These are phyloP conservation scores for Syzygium aromaticum DNA, from an alignment of 345 rosid species.

Conservation along the genomic window DNA sequence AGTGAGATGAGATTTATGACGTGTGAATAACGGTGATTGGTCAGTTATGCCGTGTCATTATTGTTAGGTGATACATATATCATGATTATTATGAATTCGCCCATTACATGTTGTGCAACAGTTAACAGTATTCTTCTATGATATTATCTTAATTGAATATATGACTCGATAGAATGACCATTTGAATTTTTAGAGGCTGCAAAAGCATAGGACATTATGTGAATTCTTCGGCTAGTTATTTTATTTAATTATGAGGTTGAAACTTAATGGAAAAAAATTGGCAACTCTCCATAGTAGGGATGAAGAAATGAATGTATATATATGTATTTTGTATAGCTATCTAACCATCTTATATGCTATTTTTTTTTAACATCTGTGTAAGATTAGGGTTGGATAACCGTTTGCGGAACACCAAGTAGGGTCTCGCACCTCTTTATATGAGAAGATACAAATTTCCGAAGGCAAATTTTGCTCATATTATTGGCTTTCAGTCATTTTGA, in stretches of 20 bases:
- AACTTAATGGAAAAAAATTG: neutral
- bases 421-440: neutral
- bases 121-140: too few species aligned
- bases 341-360: neutral
- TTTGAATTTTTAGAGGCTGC: neutral
- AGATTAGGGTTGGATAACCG: neutral
- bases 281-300: neutral
- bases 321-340: neutral
- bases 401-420: neutral
- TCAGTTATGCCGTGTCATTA: rapidly evolving
- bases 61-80: neutral
- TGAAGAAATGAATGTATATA: neutral
- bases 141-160: neutral
- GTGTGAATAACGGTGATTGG: rapidly evolving
- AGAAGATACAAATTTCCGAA: neutral
- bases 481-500: neutral
- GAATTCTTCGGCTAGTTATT: neutral
- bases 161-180: neutral
- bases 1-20: neutral
- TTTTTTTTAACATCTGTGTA: neutral
- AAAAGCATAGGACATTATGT: neutral
- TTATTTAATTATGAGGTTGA: neutral
- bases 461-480: neutral
- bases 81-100: neutral
- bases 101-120: too few species aligned